phyloP scores from a whole-genome alignment of 352 stramenopile species.

The Peronospora belbahrii region DNA sequence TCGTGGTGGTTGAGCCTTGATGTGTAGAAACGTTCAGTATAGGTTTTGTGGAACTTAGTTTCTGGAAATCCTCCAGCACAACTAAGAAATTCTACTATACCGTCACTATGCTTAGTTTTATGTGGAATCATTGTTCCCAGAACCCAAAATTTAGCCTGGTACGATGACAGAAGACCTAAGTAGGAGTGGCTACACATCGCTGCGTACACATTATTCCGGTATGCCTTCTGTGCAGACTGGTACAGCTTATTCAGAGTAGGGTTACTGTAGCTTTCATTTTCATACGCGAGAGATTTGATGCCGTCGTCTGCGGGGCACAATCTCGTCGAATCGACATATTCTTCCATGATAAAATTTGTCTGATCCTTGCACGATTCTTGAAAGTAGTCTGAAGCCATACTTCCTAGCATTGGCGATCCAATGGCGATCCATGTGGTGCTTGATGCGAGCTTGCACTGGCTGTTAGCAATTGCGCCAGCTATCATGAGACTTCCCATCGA shows the following conservation, averaged over 20 bases:
- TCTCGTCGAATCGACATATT: constrained; percentile 19
- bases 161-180: not conserved
- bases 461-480: constrained; percentile 14
- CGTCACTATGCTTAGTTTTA: constrained; percentile 20
- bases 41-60: constrained; percentile 21
- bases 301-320: constrained; percentile 26
- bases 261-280: constrained; percentile 21
- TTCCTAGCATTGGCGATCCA: constrained; percentile 23
- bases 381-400: constrained; percentile 29
- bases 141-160: constrained; percentile 20
- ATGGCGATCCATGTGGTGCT: constrained; percentile 24
- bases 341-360: constrained; percentile 21
- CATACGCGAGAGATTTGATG: constrained; percentile 29
- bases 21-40: constrained; percentile 24
- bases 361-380: constrained; percentile 26
- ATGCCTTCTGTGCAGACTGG: constrained; percentile 20
- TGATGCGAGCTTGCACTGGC: constrained; percentile 12
- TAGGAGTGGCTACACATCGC: constrained; percentile 29
- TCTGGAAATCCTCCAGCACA: constrained; percentile 14
- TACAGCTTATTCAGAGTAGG: constrained; percentile 16
- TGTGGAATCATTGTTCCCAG: constrained; percentile 16
- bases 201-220: constrained; percentile 26
- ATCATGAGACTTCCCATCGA: constrained; percentile 20
- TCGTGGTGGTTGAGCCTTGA: constrained; percentile 16
- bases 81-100: constrained; percentile 22